A percentile compares a stretch with the other conserved stretches of the same genome.
Conservation (phyloP, 768 basidiomycete species). For the Mycena amicta region DNA sequence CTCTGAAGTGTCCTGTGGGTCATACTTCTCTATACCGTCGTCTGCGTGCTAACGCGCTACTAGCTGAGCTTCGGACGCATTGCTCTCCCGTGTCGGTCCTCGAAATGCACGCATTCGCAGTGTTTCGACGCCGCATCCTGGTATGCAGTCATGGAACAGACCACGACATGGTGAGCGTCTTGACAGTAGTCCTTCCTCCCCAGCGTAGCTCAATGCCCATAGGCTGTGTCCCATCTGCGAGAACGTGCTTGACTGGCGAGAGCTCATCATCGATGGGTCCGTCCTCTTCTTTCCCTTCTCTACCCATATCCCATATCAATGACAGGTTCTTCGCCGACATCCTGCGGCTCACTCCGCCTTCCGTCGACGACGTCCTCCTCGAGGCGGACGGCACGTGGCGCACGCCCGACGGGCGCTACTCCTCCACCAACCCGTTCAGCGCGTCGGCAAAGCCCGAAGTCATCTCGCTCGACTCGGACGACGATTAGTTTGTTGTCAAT, state of each 20-base stretch:
- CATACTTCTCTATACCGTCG: too few relatives aligned
- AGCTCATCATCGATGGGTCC: constrained; percentile 73
- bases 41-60: too few relatives aligned
- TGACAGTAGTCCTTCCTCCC: not conserved
- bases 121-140: constrained; percentile 78
- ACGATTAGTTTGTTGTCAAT: not conserved
- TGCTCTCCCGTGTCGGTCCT: constrained; percentile 61
- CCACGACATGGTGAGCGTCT: constrained; percentile 58
- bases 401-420: constrained; percentile 65
- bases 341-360: constrained; percentile 55
- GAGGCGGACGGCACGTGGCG: constrained; percentile 80
- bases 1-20: constrained; percentile 76
- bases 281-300: constrained; percentile 20
- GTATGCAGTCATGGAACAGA: constrained; percentile 74
- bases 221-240: constrained; percentile 70
- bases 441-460: not conserved
- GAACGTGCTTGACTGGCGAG: constrained; percentile 56
- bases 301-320: not conserved
- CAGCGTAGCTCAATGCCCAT: not conserved
- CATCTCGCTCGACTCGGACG: not conserved
- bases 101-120: constrained; percentile 62
- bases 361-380: constrained; percentile 69
- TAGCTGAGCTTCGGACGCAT: constrained; percentile 74
- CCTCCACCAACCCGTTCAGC: constrained; percentile 34
- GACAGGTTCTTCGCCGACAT: constrained; percentile 67